These are phyloP conservation scores for Kentomonas sorsogonicus DNA, from an alignment of 208 protist genomes.

Conservation along the genomic window DNA sequence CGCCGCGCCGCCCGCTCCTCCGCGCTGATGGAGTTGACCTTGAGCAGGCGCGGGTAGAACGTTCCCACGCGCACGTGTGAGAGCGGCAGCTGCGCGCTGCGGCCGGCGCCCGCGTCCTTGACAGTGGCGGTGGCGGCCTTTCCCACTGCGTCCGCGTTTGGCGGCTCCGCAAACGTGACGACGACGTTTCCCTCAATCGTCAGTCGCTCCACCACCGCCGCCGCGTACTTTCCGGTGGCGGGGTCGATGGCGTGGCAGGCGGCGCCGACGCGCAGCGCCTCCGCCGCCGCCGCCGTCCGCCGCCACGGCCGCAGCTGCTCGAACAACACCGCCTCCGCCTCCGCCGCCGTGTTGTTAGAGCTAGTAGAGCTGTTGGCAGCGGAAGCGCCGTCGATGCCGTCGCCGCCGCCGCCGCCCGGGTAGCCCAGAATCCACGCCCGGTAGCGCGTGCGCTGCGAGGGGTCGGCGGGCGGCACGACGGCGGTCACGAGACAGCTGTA, in stretches of 20 bases:
- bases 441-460: slow-evolving; percentile 53
- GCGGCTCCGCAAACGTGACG: slow-evolving; percentile 23
- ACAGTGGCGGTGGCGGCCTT: not conserved
- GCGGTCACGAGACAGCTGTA: slow-evolving; percentile 69
- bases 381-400: too few species aligned
- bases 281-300: slow-evolving; percentile 15
- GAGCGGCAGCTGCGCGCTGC: slow-evolving; percentile 59
- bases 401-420: too few species aligned
- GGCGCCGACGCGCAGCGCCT: slow-evolving; percentile 34
- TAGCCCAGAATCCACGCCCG: slow-evolving; percentile 66
- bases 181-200: slow-evolving; percentile 61
- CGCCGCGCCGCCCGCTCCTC: slow-evolving; percentile 33
- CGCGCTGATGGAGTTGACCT: slow-evolving; percentile 14
- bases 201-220: slow-evolving; percentile 54
- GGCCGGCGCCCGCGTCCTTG: not conserved
- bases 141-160: not conserved
- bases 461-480: slow-evolving; percentile 29
- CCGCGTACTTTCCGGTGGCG: slow-evolving; percentile 23
- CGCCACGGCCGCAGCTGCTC: slow-evolving; percentile 62
- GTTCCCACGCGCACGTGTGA: slow-evolving; percentile 25
- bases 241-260: slow-evolving; percentile 69
- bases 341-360: too few species aligned
- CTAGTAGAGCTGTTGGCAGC: too few species aligned
- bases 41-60: slow-evolving; percentile 59
- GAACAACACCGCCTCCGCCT: slow-evolving; percentile 50